A percentile compares a stretch with the other conserved stretches of the same genome.
Evolutionary conservation across 1,284 basidiomycete species (phyloP).

Genomic region (Apiotrichum porosum): DNA sequence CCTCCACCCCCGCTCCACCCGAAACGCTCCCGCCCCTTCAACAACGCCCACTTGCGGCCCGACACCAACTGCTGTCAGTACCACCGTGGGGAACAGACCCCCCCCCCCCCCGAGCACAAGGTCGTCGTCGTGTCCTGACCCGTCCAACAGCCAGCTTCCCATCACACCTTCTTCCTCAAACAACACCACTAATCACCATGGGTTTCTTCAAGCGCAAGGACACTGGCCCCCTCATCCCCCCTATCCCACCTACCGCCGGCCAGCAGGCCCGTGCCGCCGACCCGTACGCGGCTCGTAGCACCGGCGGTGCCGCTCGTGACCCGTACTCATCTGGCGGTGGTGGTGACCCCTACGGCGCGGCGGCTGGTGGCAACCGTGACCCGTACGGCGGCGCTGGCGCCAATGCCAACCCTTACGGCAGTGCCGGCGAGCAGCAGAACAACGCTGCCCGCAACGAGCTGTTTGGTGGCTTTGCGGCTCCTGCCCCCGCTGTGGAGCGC

Average conservation of each 20-base stretch:
- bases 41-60: too few relatives aligned
- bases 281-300: conserved; percentile 29
- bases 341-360: conserved; percentile 33
- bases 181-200: conserved; percentile 53
- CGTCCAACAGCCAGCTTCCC: background rate
- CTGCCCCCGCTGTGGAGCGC: conserved; percentile 53
- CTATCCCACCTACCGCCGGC: conserved; percentile 28
- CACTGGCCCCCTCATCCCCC: conserved; percentile 61
- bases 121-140: background rate
- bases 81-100: background rate
- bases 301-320: conserved; percentile 10
- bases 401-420: conserved; percentile 50
- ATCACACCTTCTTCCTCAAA: too few relatives aligned
- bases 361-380: conserved; percentile 50
- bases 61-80: too few relatives aligned
- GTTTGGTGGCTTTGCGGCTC: conserved; percentile 27
- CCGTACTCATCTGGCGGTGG: conserved; percentile 28
- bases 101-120: background rate
- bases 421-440: conserved; percentile 1
- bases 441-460: conserved; percentile 65
- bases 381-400: background rate
- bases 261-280: conserved; percentile 40
- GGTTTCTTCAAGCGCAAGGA: conserved; percentile 67
- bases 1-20: background rate
- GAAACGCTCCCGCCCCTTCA: background rate